Evolutionary conservation across 352 stramenopile species (phyloP).

Genomic region (Phytophthora sp.): DNA sequence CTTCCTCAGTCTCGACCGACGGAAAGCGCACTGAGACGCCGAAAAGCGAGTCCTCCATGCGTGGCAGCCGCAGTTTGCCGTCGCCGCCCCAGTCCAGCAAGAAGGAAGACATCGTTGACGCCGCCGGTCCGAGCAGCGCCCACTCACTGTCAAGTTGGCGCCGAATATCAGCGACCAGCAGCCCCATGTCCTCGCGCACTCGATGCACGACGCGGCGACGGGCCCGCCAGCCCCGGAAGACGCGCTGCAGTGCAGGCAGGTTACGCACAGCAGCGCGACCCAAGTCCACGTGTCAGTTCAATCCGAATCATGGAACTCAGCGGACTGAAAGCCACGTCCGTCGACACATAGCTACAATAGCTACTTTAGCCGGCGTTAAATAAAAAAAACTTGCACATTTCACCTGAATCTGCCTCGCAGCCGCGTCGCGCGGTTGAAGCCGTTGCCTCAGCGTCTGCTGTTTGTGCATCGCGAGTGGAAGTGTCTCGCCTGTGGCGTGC

Average conservation of each 20-base stretch:
- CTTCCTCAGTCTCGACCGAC: constrained; percentile 1
- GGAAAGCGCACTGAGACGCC: constrained; percentile 42
- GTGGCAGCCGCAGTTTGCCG: constrained; percentile 44
- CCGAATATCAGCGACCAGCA: constrained; percentile 49
- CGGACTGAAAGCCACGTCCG: no score
- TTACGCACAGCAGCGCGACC: no score
- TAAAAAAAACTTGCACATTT: neutral
- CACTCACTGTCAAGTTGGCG: constrained; percentile 43
- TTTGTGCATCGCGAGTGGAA: constrained; percentile 20
- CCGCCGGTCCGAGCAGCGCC: constrained; percentile 29
- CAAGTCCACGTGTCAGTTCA: constrained; percentile 18
- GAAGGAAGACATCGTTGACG: constrained; percentile 13
- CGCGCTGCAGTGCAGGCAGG: constrained; percentile 22
- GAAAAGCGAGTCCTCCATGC: constrained; percentile 52
- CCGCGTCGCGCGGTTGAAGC: constrained; percentile 28
- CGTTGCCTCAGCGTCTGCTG: neutral
- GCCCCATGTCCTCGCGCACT: constrained; percentile 52
- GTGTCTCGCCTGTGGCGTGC: constrained; percentile 26
- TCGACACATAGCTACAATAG: constrained; percentile 5
- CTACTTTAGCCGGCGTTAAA: constrained; percentile 17
- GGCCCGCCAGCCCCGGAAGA: constrained; percentile 63
- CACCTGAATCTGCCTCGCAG: constrained; percentile 33
- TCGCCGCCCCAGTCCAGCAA: constrained; percentile 36
- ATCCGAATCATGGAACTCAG: neutral
- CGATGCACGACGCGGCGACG: constrained; percentile 51